Evolutionary conservation across 805 yeast species (phyloP), one percentile per base, ranked within the genome.

Genomic region (Starmerella powellii): DNA sequence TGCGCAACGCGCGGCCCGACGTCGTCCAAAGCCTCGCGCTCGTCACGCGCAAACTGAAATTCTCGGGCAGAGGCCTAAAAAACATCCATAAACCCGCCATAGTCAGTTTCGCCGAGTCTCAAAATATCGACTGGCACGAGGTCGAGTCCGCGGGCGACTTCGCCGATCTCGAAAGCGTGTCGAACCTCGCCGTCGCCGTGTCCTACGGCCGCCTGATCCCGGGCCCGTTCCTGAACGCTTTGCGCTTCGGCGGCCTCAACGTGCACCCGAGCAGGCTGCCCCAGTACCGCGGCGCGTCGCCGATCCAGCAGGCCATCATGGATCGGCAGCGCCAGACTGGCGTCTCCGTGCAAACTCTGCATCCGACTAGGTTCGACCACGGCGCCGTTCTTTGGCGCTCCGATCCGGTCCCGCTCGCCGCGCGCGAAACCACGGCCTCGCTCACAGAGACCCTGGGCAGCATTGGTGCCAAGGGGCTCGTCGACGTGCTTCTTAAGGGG

Each of bases 191-290:
- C 1, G 67, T 91, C n/a, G 96, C 97, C 0, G 96, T 86, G 1
- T 85, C 96, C 0, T 91, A 76, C 58, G 98, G 97, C 0, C 68
- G 68, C 38, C 64, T 88, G 34, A 85, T 91, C 3, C 96, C 97
- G 0, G 63, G 61, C 0, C 44, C 58, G 2, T 74, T 85, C 49
- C 59, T 91, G 1, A 38, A 55, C 0, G 38, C 58, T 0, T 62
- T 77, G 17, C 58, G 59, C 11, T 74, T 59, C 54, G 85, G 87
- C 3, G 93, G 96, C 0, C 56, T 91, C 21, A 91, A 91, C 56
- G 85, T 91, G 1, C 98, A 91, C 58, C 98, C 98, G 0, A 85
- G 95, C 0, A 58, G 86, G 6, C 67, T 91, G 8, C 98, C 98
- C 0, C 64, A 63, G 35, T 56, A 82, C 52, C 72, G 85, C 2